Conservation (phyloP, 2,329 filamentous ascomycete species). For the Trichoderma sp. region DNA sequence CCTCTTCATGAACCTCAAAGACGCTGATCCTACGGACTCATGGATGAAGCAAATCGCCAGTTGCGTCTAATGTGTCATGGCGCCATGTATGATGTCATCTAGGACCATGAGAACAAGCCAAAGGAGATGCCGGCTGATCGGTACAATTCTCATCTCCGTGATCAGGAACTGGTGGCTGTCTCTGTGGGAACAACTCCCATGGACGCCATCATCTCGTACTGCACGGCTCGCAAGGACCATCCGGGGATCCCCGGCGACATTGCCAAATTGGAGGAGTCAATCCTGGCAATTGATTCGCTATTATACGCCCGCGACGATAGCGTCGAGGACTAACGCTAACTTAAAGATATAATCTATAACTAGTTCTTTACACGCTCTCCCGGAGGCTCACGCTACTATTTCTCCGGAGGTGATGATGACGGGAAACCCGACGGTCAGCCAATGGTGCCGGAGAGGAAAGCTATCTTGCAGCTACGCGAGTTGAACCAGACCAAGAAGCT, state of each 20-base stretch:
- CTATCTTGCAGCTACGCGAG: neutral
- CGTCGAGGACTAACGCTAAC: neutral
- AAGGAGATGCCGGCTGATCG: neutral
- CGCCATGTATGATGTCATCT: neutral
- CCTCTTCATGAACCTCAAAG: slow-evolving; percentile 26
- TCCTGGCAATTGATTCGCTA: neutral
- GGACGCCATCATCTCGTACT: neutral
- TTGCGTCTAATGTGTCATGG: neutral
- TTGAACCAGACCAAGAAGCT: slow-evolving; percentile 22
- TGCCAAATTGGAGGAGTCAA: neutral
- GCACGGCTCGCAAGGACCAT: neutral
- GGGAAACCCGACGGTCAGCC: neutral
- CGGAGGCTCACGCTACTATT: neutral
- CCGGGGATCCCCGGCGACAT: neutral
- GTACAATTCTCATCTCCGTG: neutral
- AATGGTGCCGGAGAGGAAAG: neutral
- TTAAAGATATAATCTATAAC: neutral
- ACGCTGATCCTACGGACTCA: neutral
- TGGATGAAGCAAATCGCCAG: neutral
- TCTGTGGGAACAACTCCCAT: neutral
- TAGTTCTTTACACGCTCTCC: neutral
- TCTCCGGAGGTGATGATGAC: neutral
- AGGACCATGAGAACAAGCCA: neutral
- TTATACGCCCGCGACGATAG: neutral
- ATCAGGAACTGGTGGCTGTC: neutral